phyloP scores from a whole-genome alignment of 2,329 filamentous ascomycete species.

The Furcasterigmium furcatum region DNA sequence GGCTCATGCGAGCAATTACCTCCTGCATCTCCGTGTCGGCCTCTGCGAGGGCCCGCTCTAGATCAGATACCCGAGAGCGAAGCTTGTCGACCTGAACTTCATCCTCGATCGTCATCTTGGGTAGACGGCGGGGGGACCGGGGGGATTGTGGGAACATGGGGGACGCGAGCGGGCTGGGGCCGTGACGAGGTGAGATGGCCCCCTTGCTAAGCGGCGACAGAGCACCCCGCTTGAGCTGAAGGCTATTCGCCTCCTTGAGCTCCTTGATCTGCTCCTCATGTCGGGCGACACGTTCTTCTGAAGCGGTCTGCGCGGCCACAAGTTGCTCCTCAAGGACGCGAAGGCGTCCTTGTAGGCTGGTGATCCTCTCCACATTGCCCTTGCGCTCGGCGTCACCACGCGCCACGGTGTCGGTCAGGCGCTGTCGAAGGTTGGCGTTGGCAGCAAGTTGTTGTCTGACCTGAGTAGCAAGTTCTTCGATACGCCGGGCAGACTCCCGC shows the following conservation, averaged over 20 bases:
- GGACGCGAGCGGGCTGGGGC: slow-evolving; percentile 30
- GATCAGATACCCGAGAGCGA: slow-evolving; percentile 74
- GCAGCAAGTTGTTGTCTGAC: slow-evolving; percentile 77
- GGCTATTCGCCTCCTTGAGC: slow-evolving; percentile 73
- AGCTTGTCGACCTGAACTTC: slow-evolving; percentile 73
- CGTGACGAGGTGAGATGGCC: slow-evolving; percentile 24
- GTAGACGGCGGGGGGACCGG: slow-evolving; percentile 45
- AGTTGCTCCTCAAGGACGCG: slow-evolving; percentile 82
- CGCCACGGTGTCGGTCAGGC: slow-evolving; percentile 74
- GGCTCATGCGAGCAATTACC: slow-evolving; percentile 76
- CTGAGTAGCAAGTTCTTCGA: slow-evolving; percentile 75
- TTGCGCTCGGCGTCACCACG: slow-evolving; percentile 84
- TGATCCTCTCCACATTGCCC: slow-evolving; percentile 77
- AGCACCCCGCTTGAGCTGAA: slow-evolving; percentile 73
- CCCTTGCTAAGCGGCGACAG: slow-evolving; percentile 25
- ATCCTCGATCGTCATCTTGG: slow-evolving; percentile 66
- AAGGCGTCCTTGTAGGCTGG: slow-evolving; percentile 76
- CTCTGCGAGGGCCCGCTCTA: slow-evolving; percentile 66
- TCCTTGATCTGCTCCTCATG: slow-evolving; percentile 83
- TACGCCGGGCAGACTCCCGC: slow-evolving; percentile 67
- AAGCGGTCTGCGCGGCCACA: slow-evolving; percentile 76
- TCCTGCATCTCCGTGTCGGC: slow-evolving; percentile 76
- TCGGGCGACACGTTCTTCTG: slow-evolving; percentile 76
- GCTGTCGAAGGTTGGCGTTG: slow-evolving; percentile 71
- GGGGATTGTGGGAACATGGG: slow-evolving; percentile 29